Percentiles rank a stretch among this genome's conserved stretches.
phyloP scores from a whole-genome alignment of 2,329 filamentous ascomycete species.

The Botrytis hyacinthi region DNA sequence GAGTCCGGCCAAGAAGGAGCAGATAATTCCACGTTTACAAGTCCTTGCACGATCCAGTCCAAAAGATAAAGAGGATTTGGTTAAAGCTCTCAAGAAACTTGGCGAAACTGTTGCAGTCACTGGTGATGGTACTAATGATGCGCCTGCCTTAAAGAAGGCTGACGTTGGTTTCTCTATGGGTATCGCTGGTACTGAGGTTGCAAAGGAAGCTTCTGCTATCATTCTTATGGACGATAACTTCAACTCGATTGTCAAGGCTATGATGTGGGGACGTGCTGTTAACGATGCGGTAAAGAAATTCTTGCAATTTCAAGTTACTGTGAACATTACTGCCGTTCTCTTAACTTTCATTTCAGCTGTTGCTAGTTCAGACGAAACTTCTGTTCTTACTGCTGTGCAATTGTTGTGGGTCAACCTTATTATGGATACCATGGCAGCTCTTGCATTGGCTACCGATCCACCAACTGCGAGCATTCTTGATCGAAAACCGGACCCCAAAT shows the following conservation, averaged over 20 bases:
- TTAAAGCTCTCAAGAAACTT: constrained; percentile 61
- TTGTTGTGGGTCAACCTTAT: constrained; percentile 82
- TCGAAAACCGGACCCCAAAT: constrained; percentile 72
- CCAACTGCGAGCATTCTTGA: constrained; percentile 67
- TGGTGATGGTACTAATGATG: constrained; percentile 66
- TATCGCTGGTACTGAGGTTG: constrained; percentile 62
- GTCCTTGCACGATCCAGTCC: constrained; percentile 68
- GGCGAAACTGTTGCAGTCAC: constrained; percentile 67
- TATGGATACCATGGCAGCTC: constrained; percentile 79
- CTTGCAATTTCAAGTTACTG: constrained; percentile 61
- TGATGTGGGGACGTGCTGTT: constrained; percentile 60
- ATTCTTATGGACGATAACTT: constrained; percentile 64
- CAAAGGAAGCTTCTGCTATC: constrained; percentile 60
- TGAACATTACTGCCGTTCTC: constrained; percentile 79
- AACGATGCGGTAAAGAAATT: constrained; percentile 56
- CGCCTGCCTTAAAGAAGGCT: constrained; percentile 62
- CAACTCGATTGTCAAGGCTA: constrained; percentile 59
- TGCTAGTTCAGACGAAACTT: constrained; percentile 58
- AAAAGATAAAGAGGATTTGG: constrained; percentile 66
- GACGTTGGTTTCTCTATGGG: constrained; percentile 70
- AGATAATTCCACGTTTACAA: constrained; percentile 59
- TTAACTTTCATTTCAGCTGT: constrained; percentile 76
- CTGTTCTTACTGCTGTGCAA: constrained; percentile 75
- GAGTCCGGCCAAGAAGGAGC: constrained; percentile 56
- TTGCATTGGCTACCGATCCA: constrained; percentile 74